These are phyloP conservation scores for Luffa aegyptiaca DNA, from an alignment of 306 rosid species.

Conservation along the genomic window DNA sequence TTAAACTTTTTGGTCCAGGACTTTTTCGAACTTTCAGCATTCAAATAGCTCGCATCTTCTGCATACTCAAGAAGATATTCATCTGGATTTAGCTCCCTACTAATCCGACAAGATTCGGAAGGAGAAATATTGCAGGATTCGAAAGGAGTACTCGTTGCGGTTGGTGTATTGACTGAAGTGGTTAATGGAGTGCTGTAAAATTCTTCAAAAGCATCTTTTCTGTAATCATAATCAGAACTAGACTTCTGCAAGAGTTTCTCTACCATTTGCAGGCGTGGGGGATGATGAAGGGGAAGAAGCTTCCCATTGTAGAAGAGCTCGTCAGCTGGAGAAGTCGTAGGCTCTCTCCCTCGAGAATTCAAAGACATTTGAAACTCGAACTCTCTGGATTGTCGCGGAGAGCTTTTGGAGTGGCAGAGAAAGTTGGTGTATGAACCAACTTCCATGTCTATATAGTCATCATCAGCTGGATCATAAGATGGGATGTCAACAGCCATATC, in stretches of 20 bases:
- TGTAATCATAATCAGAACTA: slow-evolving; percentile 17
- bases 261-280: slow-evolving; percentile 84
- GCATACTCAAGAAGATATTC: slow-evolving; percentile 40
- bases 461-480: slow-evolving; percentile 51
- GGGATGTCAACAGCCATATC: slow-evolving; percentile 47
- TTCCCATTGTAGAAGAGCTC: slow-evolving; percentile 99
- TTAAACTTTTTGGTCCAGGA: slow-evolving; percentile 79
- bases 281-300: slow-evolving; percentile 95
- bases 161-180: slow-evolving; percentile 61
- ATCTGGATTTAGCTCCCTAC: slow-evolving; percentile 54
- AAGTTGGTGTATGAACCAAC: slow-evolving; percentile 51
- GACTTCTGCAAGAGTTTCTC: slow-evolving; percentile 65
- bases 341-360: slow-evolving; percentile 37
- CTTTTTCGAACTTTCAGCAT: slow-evolving; percentile 36
- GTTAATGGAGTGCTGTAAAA: slow-evolving; percentile 65
- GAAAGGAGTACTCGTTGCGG: slow-evolving; percentile 55
- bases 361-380: slow-evolving; percentile 97
- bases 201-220: slow-evolving; percentile 44
- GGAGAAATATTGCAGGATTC: slow-evolving; percentile 89
- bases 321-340: slow-evolving; percentile 91
- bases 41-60: slow-evolving; percentile 20
- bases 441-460: slow-evolving; percentile 94
- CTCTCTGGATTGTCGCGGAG: slow-evolving; percentile 55
- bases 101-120: slow-evolving; percentile 58
- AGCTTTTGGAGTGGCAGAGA: slow-evolving; percentile 28